A percentile compares a stretch with the other conserved stretches of the same genome.
phyloP scores from a whole-genome alignment of 805 yeast species.

The Osmozyma mogii region DNA sequence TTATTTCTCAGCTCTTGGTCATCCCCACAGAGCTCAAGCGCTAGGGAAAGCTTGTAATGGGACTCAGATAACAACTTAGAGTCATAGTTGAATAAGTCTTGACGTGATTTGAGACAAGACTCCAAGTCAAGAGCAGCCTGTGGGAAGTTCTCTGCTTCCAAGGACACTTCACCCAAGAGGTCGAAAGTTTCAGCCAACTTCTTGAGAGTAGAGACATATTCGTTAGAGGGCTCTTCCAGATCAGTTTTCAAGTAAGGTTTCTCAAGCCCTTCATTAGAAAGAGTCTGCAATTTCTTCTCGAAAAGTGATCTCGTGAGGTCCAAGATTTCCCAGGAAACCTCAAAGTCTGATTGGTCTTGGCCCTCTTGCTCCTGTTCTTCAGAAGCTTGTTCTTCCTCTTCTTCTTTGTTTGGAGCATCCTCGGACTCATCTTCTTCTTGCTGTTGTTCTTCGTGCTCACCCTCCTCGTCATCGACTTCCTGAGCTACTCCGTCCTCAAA shows the following conservation, averaged over 20 bases:
- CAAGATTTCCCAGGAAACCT: slow-evolving; percentile 80
- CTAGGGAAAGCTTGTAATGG: slow-evolving; percentile 72
- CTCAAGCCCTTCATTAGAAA: slow-evolving; percentile 3
- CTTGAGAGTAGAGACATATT: slow-evolving; percentile 30
- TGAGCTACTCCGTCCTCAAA: slow-evolving; percentile 12
- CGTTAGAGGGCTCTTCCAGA: slow-evolving; percentile 23
- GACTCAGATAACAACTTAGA: slow-evolving; percentile 66
- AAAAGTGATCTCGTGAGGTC: slow-evolving; percentile 70
- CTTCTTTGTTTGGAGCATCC: slow-evolving; percentile 15
- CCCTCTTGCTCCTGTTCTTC: slow-evolving; percentile 15
- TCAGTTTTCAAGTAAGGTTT: slow-evolving; percentile 25
- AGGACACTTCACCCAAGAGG: slow-evolving; percentile 78
- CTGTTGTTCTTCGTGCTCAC: slow-evolving; percentile 8
- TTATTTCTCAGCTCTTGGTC: slow-evolving; percentile 36
- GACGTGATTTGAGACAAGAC: slow-evolving; percentile 47
- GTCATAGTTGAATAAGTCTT: slow-evolving; percentile 40
- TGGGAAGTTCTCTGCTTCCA: slow-evolving; percentile 80
- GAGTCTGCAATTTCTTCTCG: slow-evolving; percentile 34
- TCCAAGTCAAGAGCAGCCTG: slow-evolving; percentile 70
- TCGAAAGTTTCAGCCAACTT: slow-evolving; percentile 71
- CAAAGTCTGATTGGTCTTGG: slow-evolving; percentile 59
- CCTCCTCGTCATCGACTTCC: slow-evolving; percentile 7
- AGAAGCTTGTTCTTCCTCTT: slow-evolving; percentile 4
- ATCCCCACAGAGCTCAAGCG: slow-evolving; percentile 63
- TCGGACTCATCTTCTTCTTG: slow-evolving; percentile 15